These are phyloP conservation scores for Phaeotremella skinneri DNA, from an alignment of 768 basidiomycete species.

Conservation along the genomic window DNA sequence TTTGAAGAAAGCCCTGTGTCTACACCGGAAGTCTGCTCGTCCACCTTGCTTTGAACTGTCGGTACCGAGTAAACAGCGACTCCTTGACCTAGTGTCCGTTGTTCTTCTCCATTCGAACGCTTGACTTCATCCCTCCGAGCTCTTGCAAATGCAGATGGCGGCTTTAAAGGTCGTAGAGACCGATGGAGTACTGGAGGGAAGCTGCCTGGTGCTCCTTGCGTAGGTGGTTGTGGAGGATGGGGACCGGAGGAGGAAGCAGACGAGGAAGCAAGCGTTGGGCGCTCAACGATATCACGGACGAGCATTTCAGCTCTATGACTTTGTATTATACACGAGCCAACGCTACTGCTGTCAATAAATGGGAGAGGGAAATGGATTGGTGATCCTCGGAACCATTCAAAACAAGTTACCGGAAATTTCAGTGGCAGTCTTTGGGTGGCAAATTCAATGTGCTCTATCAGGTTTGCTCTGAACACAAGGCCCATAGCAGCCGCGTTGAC, in stretches of 20 bases:
- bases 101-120: slow-evolving; percentile 35
- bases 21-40: not conserved
- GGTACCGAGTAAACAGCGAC: not conserved
- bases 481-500: too few species aligned
- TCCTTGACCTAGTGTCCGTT: slow-evolving; percentile 18
- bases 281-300: slow-evolving; percentile 37
- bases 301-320: slow-evolving; percentile 21
- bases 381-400: too few species aligned
- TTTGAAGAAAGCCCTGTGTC: not conserved
- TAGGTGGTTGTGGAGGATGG: slow-evolving; percentile 34
- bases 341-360: too few species aligned
- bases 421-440: too few species aligned
- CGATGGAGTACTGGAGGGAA: slow-evolving; percentile 68
- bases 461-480: too few species aligned
- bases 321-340: too few species aligned
- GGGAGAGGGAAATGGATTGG: too few species aligned
- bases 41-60: too few species aligned
- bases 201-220: slow-evolving; percentile 53
- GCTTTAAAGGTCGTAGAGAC: slow-evolving; percentile 57
- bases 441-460: too few species aligned
- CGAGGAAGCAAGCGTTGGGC: slow-evolving; percentile 10
- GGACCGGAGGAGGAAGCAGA: slow-evolving; percentile 30
- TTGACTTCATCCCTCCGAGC: slow-evolving; percentile 4
- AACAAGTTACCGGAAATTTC: too few species aligned
- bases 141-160: slow-evolving; percentile 23